Conservation (phyloP, 176 grass and related monocot species). For the sorghum (Sorghum bicolor) region DNA sequence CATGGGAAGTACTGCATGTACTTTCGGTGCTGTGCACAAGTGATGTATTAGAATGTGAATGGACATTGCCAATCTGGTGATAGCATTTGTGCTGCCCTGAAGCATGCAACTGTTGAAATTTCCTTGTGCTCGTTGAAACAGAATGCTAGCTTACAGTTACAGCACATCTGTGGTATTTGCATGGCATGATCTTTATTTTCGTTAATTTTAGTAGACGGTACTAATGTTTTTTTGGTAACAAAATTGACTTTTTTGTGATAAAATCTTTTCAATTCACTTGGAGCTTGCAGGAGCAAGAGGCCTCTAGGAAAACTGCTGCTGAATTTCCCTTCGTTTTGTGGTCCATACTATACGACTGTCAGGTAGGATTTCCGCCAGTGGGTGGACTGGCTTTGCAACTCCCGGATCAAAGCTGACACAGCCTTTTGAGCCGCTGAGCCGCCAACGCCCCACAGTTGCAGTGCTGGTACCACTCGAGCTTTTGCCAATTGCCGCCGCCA, state of each 20-base stretch:
- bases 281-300: background rate
- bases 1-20: background rate
- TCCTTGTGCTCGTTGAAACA: background rate
- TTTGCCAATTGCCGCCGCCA: background rate
- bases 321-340: background rate
- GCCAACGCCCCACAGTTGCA: background rate
- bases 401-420: conserved; percentile 11
- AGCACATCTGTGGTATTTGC: background rate
- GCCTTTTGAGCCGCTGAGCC: background rate
- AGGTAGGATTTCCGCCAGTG: background rate
- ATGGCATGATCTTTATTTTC: background rate
- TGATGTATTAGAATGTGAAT: background rate
- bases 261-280: background rate
- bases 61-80: background rate
- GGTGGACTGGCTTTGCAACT: background rate
- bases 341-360: background rate
- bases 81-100: background rate
- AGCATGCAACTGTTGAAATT: background rate
- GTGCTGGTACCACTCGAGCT: background rate
- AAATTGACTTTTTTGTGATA: background rate
- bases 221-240: background rate
- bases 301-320: background rate
- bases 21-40: background rate
- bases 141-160: background rate
- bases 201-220: background rate